phyloP scores from a whole-genome alignment of 257 asterid genomes.

The Ballota nigra region DNA sequence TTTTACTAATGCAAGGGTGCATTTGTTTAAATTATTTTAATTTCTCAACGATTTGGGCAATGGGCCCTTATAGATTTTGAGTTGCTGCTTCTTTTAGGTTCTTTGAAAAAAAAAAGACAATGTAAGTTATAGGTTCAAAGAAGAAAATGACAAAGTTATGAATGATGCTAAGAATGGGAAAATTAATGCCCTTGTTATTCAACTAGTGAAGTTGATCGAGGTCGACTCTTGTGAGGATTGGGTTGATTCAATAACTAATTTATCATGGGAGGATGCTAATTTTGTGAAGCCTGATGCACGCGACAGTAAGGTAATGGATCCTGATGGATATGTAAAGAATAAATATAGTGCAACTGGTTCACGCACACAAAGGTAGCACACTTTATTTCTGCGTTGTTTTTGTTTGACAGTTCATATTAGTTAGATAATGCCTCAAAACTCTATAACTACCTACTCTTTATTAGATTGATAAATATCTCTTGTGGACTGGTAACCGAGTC shows the following conservation, averaged over 20 bases:
- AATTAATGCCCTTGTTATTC: constrained; percentile 70
- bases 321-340: constrained; percentile 84
- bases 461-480: no score
- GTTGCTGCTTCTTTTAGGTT: constrained; percentile 56
- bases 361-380: constrained; percentile 60
- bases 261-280: constrained; percentile 94
- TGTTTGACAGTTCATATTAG: neutral
- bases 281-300: constrained; percentile 79
- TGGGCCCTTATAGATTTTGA: no score
- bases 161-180: constrained; percentile 69
- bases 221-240: constrained; percentile 50
- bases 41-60: no score
- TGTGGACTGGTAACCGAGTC: neutral
- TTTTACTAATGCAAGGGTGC: no score
- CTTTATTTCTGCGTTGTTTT: neutral
- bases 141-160: constrained; percentile 64
- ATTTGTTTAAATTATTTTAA: no score
- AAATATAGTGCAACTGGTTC: constrained; percentile 81
- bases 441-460: neutral
- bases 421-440: constrained; percentile 1
- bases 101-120: constrained; percentile 66
- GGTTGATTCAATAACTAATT: constrained; percentile 72
- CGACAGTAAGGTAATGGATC: constrained; percentile 88
- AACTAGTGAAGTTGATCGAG: constrained; percentile 67
- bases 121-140: constrained; percentile 55